Conservation (phyloP, 306 rosid species). For the Malus asiatica region DNA sequence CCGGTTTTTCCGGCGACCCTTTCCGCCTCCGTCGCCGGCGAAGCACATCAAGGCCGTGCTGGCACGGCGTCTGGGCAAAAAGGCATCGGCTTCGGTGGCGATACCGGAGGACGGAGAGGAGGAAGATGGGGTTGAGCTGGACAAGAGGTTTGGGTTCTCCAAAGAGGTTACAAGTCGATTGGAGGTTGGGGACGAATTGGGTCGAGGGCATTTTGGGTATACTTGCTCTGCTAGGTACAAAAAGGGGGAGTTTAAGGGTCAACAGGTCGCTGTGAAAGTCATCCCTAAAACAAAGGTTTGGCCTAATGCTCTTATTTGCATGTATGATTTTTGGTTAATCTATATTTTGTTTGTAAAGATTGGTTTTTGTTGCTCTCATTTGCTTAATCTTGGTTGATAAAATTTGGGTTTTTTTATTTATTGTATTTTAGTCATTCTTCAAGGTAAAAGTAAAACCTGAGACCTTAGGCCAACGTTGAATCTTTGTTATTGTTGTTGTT, state of each 20-base stretch:
- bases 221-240: constrained; percentile 93
- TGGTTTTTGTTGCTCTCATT: background rate
- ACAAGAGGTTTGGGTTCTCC: constrained; percentile 92
- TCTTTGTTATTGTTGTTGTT: background rate
- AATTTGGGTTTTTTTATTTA: background rate
- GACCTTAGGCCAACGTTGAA: background rate
- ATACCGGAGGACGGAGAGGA: constrained; percentile 79
- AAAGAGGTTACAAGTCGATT: constrained; percentile 69
- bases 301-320: too few relatives aligned
- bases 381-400: background rate
- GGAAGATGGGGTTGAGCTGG: constrained; percentile 60
- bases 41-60: constrained; percentile 78
- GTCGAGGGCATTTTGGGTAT: constrained; percentile 99
- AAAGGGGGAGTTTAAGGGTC: constrained; percentile 89
- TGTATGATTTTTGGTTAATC: background rate
- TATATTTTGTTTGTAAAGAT: background rate
- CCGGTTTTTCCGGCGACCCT: constrained; percentile 76
- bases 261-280: constrained; percentile 87
- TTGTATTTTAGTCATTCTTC: background rate
- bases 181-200: constrained; percentile 91
- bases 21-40: constrained; percentile 98
- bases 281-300: constrained; percentile 81
- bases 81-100: constrained; percentile 38
- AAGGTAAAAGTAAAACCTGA: background rate
- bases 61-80: constrained; percentile 73